Conservation (phyloP, 2,329 filamentous ascomycete species). For the Colletotrichum limetticola region DNA sequence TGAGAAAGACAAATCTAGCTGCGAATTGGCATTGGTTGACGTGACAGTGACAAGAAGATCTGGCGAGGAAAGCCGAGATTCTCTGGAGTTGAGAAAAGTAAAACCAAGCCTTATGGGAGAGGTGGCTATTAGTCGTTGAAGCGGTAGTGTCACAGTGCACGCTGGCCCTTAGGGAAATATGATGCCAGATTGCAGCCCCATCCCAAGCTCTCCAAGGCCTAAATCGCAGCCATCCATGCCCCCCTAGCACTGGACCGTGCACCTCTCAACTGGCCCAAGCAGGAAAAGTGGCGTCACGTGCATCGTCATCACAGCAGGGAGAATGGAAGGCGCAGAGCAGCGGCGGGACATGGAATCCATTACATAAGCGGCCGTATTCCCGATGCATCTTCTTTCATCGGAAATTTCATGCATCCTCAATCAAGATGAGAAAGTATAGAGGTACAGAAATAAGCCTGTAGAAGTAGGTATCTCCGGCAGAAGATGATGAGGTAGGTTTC, state of each 20-base stretch:
- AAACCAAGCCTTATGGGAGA: slow-evolving; percentile 27
- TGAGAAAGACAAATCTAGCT: slow-evolving; percentile 13
- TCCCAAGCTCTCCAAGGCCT: slow-evolving; percentile 29
- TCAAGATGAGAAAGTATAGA: background rate
- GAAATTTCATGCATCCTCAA: background rate
- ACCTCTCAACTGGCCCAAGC: background rate
- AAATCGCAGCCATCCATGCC: slow-evolving; percentile 8
- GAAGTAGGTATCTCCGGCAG: background rate
- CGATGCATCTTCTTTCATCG: background rate
- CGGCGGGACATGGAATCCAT: background rate
- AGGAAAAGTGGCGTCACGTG: slow-evolving; percentile 29
- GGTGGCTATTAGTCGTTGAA: slow-evolving; percentile 29
- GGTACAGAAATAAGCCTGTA: background rate
- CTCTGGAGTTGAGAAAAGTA: slow-evolving; percentile 23
- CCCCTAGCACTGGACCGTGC: slow-evolving; percentile 28
- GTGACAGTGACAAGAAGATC: background rate
- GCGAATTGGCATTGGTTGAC: slow-evolving; percentile 31
- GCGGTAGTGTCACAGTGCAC: slow-evolving; percentile 17
- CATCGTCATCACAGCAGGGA: background rate
- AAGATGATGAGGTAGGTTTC: background rate
- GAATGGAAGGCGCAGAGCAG: background rate
- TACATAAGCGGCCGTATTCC: background rate
- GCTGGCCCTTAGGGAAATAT: slow-evolving; percentile 33
- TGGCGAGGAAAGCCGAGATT: slow-evolving; percentile 18
- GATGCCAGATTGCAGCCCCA: slow-evolving; percentile 39